These are phyloP conservation scores for Quercus engelmannii DNA, from an alignment of 306 rosid species.

Conservation along the genomic window DNA sequence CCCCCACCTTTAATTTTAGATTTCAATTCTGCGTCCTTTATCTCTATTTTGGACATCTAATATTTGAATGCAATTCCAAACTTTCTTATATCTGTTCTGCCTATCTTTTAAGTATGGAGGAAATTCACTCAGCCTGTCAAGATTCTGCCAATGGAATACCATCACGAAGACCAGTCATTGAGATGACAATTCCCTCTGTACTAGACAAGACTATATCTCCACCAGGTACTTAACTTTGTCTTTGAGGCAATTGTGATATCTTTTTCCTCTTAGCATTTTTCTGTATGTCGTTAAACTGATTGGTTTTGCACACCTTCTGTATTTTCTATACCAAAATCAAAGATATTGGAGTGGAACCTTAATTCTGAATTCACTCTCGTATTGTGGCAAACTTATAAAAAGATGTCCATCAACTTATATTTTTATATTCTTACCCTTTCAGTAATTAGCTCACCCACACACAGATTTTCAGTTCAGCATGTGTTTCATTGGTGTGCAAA, in stretches of 20 bases:
- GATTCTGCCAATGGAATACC: constrained; percentile 83
- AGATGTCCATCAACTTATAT: background rate
- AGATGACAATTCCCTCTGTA: constrained; percentile 91
- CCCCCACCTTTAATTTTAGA: background rate
- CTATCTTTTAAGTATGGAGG: constrained; percentile 60
- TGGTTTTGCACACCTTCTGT: background rate
- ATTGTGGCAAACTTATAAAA: background rate
- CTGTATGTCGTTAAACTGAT: background rate
- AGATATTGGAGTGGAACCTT: background rate
- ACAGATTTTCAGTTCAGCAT: background rate
- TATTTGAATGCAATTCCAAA: background rate
- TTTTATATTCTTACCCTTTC: background rate
- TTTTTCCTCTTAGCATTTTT: background rate
- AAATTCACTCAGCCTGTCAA: constrained; percentile 73
- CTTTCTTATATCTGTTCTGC: constrained; percentile 14
- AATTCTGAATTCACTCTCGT: background rate
- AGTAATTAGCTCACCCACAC: background rate
- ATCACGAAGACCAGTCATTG: constrained; percentile 75
- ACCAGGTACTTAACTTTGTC: constrained; percentile 53
- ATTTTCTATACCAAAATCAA: background rate
- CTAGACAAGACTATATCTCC: constrained; percentile 89
- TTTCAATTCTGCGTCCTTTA: background rate
- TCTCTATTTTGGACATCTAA: background rate
- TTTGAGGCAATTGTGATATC: constrained; percentile 5
- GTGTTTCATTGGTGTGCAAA: background rate